Conservation (phyloP, 2,329 filamentous ascomycete genomes). For the Arachnomyces sp. region DNA sequence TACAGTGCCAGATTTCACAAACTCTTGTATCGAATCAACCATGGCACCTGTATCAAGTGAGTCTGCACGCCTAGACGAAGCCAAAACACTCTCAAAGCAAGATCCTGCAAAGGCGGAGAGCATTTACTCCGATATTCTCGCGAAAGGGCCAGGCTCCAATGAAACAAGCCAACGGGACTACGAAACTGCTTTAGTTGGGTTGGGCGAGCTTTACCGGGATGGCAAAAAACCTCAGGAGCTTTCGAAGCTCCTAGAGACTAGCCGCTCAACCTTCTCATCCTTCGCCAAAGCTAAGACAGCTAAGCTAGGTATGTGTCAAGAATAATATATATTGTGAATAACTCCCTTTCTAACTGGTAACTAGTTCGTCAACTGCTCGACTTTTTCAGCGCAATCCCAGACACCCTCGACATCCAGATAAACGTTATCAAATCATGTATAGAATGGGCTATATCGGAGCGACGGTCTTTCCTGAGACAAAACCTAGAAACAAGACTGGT, state of each 20-base stretch:
- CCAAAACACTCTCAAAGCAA: constrained; percentile 72
- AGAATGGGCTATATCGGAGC: constrained; percentile 95
- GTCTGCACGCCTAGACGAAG: constrained; percentile 71
- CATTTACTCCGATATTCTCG: constrained; percentile 83
- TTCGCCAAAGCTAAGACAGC: constrained; percentile 99
- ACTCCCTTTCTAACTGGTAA: constrained; percentile 7
- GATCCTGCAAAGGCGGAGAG: constrained; percentile 77
- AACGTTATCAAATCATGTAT: constrained; percentile 97
- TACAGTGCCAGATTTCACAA: constrained; percentile 1
- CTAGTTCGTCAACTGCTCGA: constrained; percentile 93
- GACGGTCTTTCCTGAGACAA: constrained; percentile 91
- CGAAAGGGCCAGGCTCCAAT: constrained; percentile 72
- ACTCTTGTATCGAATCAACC: constrained; percentile 13
- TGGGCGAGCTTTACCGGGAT: constrained; percentile 90
- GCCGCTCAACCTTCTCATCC: constrained; percentile 81
- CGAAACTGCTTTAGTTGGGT: constrained; percentile 75
- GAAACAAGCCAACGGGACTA: constrained; percentile 88
- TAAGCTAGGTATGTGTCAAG: constrained; percentile 70
- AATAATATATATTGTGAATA: neutral
- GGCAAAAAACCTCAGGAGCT: constrained; percentile 72
- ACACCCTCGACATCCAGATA: constrained; percentile 91
- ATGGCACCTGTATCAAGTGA: constrained; percentile 47
- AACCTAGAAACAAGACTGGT: constrained; percentile 96
- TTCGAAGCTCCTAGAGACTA: constrained; percentile 81
- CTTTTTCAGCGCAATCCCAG: constrained; percentile 86